Base-by-base conservation (phyloP, 441 rosid species). In the Daphne laureola region DNA sequence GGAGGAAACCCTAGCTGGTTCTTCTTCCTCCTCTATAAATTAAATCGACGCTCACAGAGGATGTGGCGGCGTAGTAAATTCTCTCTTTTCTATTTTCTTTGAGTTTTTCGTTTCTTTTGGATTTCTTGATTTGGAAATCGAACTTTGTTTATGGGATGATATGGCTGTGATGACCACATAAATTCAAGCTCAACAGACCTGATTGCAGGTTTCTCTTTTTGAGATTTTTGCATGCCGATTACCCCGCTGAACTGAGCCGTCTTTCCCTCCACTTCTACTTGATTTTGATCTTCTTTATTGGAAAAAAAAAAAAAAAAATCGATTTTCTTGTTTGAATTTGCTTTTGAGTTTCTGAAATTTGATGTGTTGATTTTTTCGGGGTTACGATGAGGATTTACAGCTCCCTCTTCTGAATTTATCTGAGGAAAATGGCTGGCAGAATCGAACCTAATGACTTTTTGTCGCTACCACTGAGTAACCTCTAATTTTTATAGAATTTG, bases 121-220 rank as follows among this genome's bases (percentile, higher is more conserved):
- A 15, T 12, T 9, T n/a, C n/a, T 14, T 3, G 14, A 0, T 23
- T 44, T 0, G 2, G 3, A 42, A 31, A 31, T 31, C 38, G 11
- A 8, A 4, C 38, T 31, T 31, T 21, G 25, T 21, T 31, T 31
- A 0, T 31, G 31, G 6, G 14, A n/a, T 49, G 16, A 49, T 14
- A 61, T 70, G 68, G 86, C 86, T 0, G 65, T 79, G 96, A 88
- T 26, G 96, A 88, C 86, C 76, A 76, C 68, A 67, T 69, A 71
- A 61, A 59, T 82, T 85, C 96, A 85, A 88, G 96, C 94, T 88
- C 94, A 85, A 88, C 94, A 88, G 94, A 85, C 89, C 89, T 86
- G 91, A 88, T 79, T 72, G 69, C 81, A 76, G 72, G 78, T 63
- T 66, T 69, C 69, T 72, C 72, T 45, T 62, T 27, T 16, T 15